These are phyloP conservation scores for Lomentospora prolificans DNA, from an alignment of 2,329 filamentous ascomycete species.

Conservation along the genomic window DNA sequence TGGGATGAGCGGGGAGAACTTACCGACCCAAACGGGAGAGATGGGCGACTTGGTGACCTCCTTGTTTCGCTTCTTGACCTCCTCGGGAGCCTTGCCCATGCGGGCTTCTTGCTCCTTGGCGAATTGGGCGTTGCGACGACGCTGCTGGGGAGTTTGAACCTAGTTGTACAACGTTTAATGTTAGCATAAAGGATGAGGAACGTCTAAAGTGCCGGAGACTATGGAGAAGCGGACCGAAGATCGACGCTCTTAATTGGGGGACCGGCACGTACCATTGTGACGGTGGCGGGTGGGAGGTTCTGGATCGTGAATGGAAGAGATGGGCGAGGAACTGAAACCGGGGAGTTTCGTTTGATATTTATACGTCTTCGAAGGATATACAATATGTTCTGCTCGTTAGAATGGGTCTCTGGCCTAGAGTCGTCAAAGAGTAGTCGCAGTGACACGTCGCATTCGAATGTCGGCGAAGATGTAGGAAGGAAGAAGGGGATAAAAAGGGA, in stretches of 20 bases:
- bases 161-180: background rate
- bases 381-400: no score
- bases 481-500: background rate
- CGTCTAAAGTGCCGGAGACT: background rate
- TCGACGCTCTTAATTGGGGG: background rate
- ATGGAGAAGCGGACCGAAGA: background rate
- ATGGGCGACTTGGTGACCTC: constrained; percentile 49
- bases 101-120: constrained; percentile 61
- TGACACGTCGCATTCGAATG: background rate
- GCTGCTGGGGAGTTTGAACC: constrained; percentile 70
- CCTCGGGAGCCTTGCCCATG: constrained; percentile 62
- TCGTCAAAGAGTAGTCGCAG: background rate
- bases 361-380: no score
- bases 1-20: no score
- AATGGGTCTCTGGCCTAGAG: no score
- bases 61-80: constrained; percentile 52
- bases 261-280: constrained; percentile 14
- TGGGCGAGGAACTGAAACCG: background rate
- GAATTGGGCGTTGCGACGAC: constrained; percentile 71
- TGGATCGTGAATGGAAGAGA: background rate
- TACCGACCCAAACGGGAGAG: constrained; percentile 56
- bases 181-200: background rate
- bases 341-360: no score
- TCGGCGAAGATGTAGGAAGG: background rate
- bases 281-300: background rate